Base-by-base conservation (phyloP, 1,284 basidiomycete species). In the Phenoliferia sp. region DNA sequence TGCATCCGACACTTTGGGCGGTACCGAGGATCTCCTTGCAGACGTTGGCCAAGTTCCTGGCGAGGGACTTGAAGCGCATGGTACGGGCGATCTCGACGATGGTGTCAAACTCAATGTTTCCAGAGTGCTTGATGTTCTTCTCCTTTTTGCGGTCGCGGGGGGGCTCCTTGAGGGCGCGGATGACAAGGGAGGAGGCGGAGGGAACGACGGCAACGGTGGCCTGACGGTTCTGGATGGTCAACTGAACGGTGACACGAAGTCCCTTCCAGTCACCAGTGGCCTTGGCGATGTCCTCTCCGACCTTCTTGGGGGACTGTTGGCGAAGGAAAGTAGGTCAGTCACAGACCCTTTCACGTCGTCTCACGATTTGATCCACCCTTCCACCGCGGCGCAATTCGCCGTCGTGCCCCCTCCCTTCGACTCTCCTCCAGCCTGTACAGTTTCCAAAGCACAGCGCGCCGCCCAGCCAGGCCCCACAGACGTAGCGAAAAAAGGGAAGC, bases 231-330 rank as follows among this genome's bases (percentile, higher is more conserved):
- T 99, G 96, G 81, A 99, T 98, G 69, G 95, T 99, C 71, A 99
- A 88, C 82, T 99, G 94, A 75, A 98, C 93, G 75, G 96, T 99
- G 71, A 99, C 96, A 71, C 94, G 92, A 79, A 99, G 93, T 85
- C 96, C 96, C 84, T 99, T 99, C 96, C 96, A 99, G 81, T 90
- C 90, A 69, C 89, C 87, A 72, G 96, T 98, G 71, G 96, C 95
- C 84, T 99, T 99, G 79, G 96, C 96, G 80, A 99, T 99, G 84
- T 99, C 96, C 91, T 99, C 96, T 84, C 96, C 96, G 83, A 99
- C 94, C 86, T 99, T 99, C 87, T 99, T 99, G 80, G 96, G 95
- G 69, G 96, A 97, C 94, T 98, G 76, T 63, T 36, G 52, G 39
- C 32, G 55, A 35, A 57, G 64, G 63, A 36, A 58, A 33, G 59